Evolutionary conservation across 2,329 filamentous ascomycete genomes (phyloP), one percentile per base, ranked within the genome.

Genomic region (Clarireedia homoeocarpa): DNA sequence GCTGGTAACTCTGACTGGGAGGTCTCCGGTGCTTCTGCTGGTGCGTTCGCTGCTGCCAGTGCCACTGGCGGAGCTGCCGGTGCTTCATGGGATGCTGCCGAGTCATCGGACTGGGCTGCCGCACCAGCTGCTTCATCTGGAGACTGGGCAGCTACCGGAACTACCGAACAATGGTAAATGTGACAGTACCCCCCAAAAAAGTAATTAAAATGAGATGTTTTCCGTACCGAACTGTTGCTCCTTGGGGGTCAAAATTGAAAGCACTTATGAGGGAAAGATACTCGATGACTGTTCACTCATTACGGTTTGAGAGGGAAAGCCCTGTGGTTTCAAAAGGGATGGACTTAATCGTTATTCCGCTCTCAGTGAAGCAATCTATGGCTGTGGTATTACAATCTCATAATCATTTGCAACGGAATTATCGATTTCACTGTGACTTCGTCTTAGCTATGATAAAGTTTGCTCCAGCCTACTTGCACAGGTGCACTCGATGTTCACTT

Each of bases 211-310:
- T 44, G 48, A 53, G 50, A 53, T 60, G 56, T 61, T 55, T 57
- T 53, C 58, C 49, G 44, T 51, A 47, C 61, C 62, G 56, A 55
- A 52, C 57, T 62, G 58, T 61, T 61, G 56, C 23, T 59, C 50
- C 64, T 66, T 67, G 70, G 67, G 67, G 71, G 71, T 78, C 74
- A 75, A 48, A 79, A 78, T 83, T 82, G 79, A 79, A 75, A 78
- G 86, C 84, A 86, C 91, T 96, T 80, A 96, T 88, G 91, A 96
- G 91, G 92, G 92, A 97, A 97, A 97, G 92, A 97, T 91, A 96
- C 86, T 90, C 81, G 72, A 71, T 71, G 72, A 75, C 72, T 71
- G 71, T 73, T 66, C 68, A 66, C 63, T 71, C 64, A 69, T 65
- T 68, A 59, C 60, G 65, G 65, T 60, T 72, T 71, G 73, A 75